These are phyloP conservation scores for Chaetomiaceae sp. DNA, from an alignment of 2,329 filamentous ascomycete species.

Conservation along the genomic window DNA sequence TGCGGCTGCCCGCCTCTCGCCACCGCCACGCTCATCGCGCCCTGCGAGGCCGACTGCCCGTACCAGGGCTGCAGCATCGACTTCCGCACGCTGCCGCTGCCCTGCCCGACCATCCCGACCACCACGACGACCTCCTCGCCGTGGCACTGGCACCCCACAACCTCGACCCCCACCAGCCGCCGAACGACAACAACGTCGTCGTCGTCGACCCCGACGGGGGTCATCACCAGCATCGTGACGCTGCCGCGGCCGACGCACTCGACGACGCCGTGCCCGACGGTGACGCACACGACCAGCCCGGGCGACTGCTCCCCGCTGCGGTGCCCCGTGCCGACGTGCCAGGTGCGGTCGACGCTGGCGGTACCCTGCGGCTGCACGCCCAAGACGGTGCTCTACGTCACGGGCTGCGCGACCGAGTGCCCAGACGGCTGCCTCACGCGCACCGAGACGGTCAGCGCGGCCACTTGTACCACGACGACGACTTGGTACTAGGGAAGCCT, in stretches of 20 bases:
- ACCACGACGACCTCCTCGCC: constrained; percentile 21
- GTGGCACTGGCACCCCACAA: background rate
- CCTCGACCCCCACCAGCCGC: constrained; percentile 23
- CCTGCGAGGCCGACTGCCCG: constrained; percentile 27
- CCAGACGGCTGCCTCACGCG: constrained; percentile 30
- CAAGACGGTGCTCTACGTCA: constrained; percentile 31
- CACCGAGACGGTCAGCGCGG: constrained; percentile 27
- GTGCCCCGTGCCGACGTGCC: constrained; percentile 33
- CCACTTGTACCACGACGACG: background rate
- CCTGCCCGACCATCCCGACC: constrained; percentile 21
- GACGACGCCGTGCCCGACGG: constrained; percentile 28
- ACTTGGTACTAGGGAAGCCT: background rate
- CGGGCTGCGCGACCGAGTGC: constrained; percentile 32
- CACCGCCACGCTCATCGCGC: constrained; percentile 26
- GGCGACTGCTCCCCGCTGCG: constrained; percentile 29
- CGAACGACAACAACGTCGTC: constrained; percentile 14
- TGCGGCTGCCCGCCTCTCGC: constrained; percentile 27
- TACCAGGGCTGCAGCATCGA: constrained; percentile 27
- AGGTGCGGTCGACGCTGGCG: constrained; percentile 24
- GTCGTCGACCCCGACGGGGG: constrained; percentile 17
- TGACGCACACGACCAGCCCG: constrained; percentile 31
- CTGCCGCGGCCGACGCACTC: constrained; percentile 22
- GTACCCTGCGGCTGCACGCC: constrained; percentile 33
- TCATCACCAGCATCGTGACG: constrained; percentile 21
- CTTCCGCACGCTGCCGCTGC: constrained; percentile 21